Base-by-base conservation (phyloP, 805 yeast species). In the Yamadazyma olivae region DNA sequence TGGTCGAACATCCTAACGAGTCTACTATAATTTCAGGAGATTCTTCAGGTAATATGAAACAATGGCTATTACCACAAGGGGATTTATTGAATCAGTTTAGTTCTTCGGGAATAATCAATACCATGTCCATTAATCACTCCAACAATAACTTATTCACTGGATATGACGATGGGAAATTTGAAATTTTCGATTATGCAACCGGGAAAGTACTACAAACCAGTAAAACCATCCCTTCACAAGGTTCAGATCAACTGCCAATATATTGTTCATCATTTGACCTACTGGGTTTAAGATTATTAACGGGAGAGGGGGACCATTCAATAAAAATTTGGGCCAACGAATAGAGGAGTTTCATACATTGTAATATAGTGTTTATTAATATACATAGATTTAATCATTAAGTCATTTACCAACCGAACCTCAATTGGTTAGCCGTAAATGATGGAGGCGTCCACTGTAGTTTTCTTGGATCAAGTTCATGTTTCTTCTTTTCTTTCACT, bases 391-490 rank as follows among this genome's bases (percentile, higher is more conserved):
- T 28, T 41, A 15, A 41, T 38, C 35, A 38, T 31, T 27, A 33
- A 14, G 15, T 17, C 19, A 20, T 10, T 35, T 61, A 90, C 96
- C 97, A 90, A 3, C 96, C 97, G 62, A 93, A 93, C 50, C 97
- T 72, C 52, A 93, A 68, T 67, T 93, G 98, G 36, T 95, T 90
- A 17, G 97, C 96, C 3, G 97, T 91, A 57, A 83, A 85, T 63
- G 86, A 83, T 0, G 99, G 99, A 6, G 99, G 98, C 46, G 83
- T 85, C 99, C 99, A 93, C 13, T 71, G 67, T 39, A 93, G 69
- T 50, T 75, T 77, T 1, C 67, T 61, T 0, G 96, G 82, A 50
- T 83, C 89, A 37, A 93, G 73, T 35, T 77, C 72, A 51, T 87
- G 91, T 50, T 81, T 77, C 53, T 83, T 81, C 64, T 83, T 85